Evolutionary conservation across 805 yeast species (phyloP).

Genomic region (Sporopachydermia quercuum): DNA sequence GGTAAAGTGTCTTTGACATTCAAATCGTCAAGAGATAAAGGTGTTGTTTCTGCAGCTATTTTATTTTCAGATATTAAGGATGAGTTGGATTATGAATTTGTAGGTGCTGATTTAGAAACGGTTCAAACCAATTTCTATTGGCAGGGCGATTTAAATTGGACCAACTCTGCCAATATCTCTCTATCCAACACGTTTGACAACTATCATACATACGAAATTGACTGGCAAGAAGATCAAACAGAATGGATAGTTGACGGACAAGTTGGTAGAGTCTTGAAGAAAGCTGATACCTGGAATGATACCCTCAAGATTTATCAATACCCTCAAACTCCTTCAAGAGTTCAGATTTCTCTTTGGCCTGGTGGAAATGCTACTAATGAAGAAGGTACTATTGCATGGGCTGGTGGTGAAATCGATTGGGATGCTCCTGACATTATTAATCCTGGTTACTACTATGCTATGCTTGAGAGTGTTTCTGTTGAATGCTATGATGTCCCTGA

Average conservation of each 20-base stretch:
- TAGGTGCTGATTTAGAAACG: constrained; percentile 53
- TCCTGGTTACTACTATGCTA: constrained; percentile 71
- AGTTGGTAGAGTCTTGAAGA: constrained; percentile 47
- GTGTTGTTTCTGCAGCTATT: constrained; percentile 77
- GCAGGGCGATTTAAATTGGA: constrained; percentile 57
- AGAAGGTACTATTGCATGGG: constrained; percentile 56
- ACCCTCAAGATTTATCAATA: constrained; percentile 41
- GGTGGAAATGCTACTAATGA: constrained; percentile 45
- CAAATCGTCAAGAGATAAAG: constrained; percentile 60
- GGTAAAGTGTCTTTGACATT: constrained; percentile 60
- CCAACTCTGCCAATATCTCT: constrained; percentile 33
- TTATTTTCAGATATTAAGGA: constrained; percentile 74
- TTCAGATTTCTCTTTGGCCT: constrained; percentile 70
- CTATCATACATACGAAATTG: constrained; percentile 63
- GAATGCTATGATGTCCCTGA: constrained; percentile 64
- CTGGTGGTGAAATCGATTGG: constrained; percentile 86
- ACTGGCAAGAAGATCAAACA: constrained; percentile 64
- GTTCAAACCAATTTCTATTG: constrained; percentile 74
- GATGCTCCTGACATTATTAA: constrained; percentile 52
- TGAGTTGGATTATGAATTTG: constrained; percentile 80
- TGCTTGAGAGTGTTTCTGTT: constrained; percentile 42
- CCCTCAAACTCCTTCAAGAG: constrained; percentile 65
- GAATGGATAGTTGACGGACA: constrained; percentile 65
- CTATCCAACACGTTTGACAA: constrained; percentile 43
- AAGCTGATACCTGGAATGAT: constrained; percentile 42